These are phyloP conservation scores for Zalerion maritima DNA, from an alignment of 495 filamentous ascomycete genomes.

Conservation along the genomic window DNA sequence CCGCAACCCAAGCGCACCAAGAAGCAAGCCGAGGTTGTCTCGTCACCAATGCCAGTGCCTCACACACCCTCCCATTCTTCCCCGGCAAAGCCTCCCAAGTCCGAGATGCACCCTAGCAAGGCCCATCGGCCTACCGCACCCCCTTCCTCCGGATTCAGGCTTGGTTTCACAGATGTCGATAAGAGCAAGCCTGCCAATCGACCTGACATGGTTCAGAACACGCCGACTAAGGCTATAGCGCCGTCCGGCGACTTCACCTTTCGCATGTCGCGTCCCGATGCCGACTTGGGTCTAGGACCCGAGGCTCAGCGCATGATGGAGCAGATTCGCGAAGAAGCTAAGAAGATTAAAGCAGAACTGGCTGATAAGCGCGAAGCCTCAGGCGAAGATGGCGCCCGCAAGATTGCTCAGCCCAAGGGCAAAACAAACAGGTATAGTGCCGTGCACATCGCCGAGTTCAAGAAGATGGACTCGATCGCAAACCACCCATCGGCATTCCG, in stretches of 20 bases:
- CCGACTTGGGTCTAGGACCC: conserved; percentile 45
- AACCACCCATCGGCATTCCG: conserved; percentile 71
- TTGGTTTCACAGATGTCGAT: conserved; percentile 53
- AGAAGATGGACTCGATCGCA: conserved; percentile 92
- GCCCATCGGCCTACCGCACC: conserved; percentile 55
- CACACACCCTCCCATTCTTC: conserved; percentile 27
- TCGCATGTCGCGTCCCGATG: conserved; percentile 41
- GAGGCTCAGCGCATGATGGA: conserved; percentile 69
- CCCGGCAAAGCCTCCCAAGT: conserved; percentile 39
- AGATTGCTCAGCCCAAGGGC: conserved; percentile 64
- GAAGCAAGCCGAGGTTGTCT: conserved; percentile 20
- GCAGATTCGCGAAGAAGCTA: conserved; percentile 53
- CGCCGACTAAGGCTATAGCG: conserved; percentile 29
- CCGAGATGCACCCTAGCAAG: conserved; percentile 71
- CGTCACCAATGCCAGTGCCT: conserved; percentile 28
- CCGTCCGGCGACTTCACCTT: conserved; percentile 61
- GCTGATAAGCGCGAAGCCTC: conserved; percentile 36
- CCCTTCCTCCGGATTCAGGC: conserved; percentile 47
- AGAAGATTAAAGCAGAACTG: conserved; percentile 51
- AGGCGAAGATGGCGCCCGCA: conserved; percentile 36
- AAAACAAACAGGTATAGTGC: conserved; percentile 65
- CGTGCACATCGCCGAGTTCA: conserved; percentile 73
- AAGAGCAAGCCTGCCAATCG: conserved; percentile 15
- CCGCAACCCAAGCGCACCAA: conserved; percentile 5
- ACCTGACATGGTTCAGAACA: conserved; percentile 26